These are phyloP conservation scores for Colletotrichum sp. DNA, from an alignment of 2,329 filamentous ascomycete genomes.

Conservation along the genomic window DNA sequence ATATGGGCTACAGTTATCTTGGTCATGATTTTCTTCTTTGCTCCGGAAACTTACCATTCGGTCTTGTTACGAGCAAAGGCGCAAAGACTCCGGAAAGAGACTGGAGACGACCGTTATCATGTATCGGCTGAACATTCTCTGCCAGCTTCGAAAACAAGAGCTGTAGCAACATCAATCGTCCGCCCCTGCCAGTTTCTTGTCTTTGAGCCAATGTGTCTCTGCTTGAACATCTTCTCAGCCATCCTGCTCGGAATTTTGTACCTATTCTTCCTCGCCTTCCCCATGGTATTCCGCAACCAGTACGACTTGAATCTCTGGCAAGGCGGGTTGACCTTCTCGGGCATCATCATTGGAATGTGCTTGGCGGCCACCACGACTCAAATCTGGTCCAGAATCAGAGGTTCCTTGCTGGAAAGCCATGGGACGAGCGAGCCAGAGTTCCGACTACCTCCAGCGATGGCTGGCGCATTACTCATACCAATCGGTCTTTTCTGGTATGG, in stretches of 20 bases:
- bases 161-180: slow-evolving; percentile 59
- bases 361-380: slow-evolving; percentile 63
- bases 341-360: slow-evolving; percentile 72
- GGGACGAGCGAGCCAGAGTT: slow-evolving; percentile 80
- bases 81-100: slow-evolving; percentile 69
- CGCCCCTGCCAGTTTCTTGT: slow-evolving; percentile 81
- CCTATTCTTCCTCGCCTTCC: slow-evolving; percentile 91
- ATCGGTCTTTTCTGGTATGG: slow-evolving; percentile 52
- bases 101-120: slow-evolving; percentile 74
- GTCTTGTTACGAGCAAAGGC: slow-evolving; percentile 78
- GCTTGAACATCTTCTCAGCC: slow-evolving; percentile 81
- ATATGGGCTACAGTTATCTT: slow-evolving; percentile 77
- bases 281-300: slow-evolving; percentile 75
- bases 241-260: slow-evolving; percentile 86
- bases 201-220: slow-evolving; percentile 84
- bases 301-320: slow-evolving; percentile 82
- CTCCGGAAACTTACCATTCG: slow-evolving; percentile 86
- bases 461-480: slow-evolving; percentile 77
- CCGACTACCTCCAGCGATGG: slow-evolving; percentile 77
- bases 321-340: slow-evolving; percentile 77
- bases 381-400: slow-evolving; percentile 67
- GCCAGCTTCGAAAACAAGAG: slow-evolving; percentile 50
- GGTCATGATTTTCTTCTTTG: slow-evolving; percentile 68
- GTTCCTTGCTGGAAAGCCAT: slow-evolving; percentile 58
- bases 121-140: slow-evolving; percentile 79